Base-by-base conservation (phyloP, 768 basidiomycete species). In the Mrakia frigida region DNA sequence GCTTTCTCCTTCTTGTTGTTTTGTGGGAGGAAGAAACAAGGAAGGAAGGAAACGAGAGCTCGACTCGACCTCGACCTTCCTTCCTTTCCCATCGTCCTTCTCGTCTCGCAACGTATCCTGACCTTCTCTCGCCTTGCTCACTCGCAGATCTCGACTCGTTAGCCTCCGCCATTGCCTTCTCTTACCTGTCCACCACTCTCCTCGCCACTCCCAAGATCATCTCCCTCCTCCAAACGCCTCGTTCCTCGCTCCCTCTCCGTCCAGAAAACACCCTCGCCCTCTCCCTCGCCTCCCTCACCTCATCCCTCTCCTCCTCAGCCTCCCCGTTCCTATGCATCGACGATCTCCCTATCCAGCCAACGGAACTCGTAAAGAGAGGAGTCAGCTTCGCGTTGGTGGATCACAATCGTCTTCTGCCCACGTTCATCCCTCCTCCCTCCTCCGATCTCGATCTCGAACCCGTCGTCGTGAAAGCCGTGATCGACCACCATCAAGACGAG, bases 401-500 rank as follows among this genome's bases (percentile, higher is more conserved):
- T 83, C 95, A 98, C 83, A 99, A 98, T 81, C 85, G 86, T 10
- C 86, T 97, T 6, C 71, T 83, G n/a, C 82, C 52, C 2, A 31
- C 43, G 0, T 76, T 76, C 59, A 6, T 50, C 14, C 28, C 18
- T 7, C 78, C 31, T 31, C 84, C 88, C 81, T 39, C 56, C n/a
- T 52, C 70, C 18, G 53, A 77, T 3, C 81, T 84, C 56, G 86
- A 85, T 78, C 83, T 85, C 0, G 41, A 43, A 72, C 76, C 63
- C 50, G 84, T 85, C 0, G 83, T 84, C n/a, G 92, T 98, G 14
- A 85, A 23, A 0, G 90, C 91, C 3, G 86, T 98, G 73, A 84
- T 98, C 37, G 97, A 99, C 82, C 96, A 99, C 81, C 94, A 98
- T 81, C 89, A 86, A 23, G 96, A 99, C 82, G 95, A 98, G 80